These are phyloP conservation scores for Penicillium polonicum DNA, from an alignment of 2,329 filamentous ascomycete species.

Conservation along the genomic window DNA sequence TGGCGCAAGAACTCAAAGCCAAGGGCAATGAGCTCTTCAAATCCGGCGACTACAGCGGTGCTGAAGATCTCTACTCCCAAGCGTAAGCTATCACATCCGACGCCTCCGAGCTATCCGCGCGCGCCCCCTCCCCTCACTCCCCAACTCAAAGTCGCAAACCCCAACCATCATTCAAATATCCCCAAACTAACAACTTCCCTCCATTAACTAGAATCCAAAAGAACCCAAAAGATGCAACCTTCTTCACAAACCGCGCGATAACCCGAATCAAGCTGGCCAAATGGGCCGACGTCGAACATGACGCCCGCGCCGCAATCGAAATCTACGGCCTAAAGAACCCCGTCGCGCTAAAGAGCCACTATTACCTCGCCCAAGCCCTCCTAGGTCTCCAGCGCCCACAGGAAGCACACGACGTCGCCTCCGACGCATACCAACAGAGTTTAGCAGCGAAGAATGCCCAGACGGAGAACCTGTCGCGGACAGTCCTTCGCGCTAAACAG, in stretches of 20 bases:
- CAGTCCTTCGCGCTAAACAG: conserved; percentile 79
- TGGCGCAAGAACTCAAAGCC: conserved; percentile 43
- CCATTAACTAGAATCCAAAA: conserved; percentile 63
- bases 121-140: neutral
- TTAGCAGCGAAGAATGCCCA: conserved; percentile 63
- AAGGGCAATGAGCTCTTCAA: conserved; percentile 50
- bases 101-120: neutral
- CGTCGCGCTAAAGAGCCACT: conserved; percentile 75
- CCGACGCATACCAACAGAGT: conserved; percentile 71
- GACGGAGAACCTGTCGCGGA: conserved; percentile 67
- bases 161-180: neutral
- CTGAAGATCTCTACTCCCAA: conserved; percentile 49
- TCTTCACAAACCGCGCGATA: conserved; percentile 90
- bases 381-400: conserved; percentile 70
- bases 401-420: conserved; percentile 68
- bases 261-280: conserved; percentile 70
- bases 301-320: conserved; percentile 73
- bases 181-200: neutral
- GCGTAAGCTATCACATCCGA: conserved; percentile 34
- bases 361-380: conserved; percentile 80
- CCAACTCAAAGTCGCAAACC: neutral
- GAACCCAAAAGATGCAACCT: conserved; percentile 71
- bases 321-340: conserved; percentile 54
- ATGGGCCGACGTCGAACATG: conserved; percentile 72
- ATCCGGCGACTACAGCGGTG: conserved; percentile 45